phyloP scores from a whole-genome alignment of 2,329 filamentous ascomycete species.

The Huntiella moniliformis region DNA sequence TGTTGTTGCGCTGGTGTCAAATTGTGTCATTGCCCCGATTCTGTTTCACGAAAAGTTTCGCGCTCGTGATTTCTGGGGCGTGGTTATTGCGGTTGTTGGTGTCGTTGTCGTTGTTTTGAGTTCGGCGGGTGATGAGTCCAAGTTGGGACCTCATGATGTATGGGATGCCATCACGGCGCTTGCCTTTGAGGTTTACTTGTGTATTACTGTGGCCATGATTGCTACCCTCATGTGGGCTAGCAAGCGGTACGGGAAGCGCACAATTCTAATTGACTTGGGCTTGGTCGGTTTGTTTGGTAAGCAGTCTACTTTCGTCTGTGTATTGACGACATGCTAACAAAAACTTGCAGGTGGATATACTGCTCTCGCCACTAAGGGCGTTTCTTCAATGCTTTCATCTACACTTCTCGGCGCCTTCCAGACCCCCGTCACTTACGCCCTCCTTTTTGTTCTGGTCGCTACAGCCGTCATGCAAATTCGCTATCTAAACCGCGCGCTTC shows the following conservation, averaged over 20 bases:
- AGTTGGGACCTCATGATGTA: constrained; percentile 76
- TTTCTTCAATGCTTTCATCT: constrained; percentile 84
- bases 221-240: constrained; percentile 63
- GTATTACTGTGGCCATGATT: constrained; percentile 56
- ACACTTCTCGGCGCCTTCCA: constrained; percentile 76
- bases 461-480: constrained; percentile 95
- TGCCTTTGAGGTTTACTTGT: constrained; percentile 83
- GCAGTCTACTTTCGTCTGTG: constrained; percentile 15
- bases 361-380: constrained; percentile 88
- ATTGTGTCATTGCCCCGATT: constrained; percentile 88
- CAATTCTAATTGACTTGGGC: constrained; percentile 79
- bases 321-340: constrained; percentile 8
- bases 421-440: constrained; percentile 76
- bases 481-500: constrained; percentile 74
- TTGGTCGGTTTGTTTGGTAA: constrained; percentile 83
- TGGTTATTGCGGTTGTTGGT: constrained; percentile 68
- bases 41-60: constrained; percentile 86
- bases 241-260: constrained; percentile 62
- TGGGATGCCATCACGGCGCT: constrained; percentile 73
- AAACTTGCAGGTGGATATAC: constrained; percentile 56
- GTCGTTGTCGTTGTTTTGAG: constrained; percentile 87
- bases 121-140: constrained; percentile 73
- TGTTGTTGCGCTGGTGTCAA: constrained; percentile 90
- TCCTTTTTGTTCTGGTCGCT: constrained; percentile 58
- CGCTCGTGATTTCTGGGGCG: constrained; percentile 67